These are phyloP conservation scores for Pseudogymnoascus sp. DNA, from an alignment of 2,329 filamentous ascomycete species.

Conservation along the genomic window DNA sequence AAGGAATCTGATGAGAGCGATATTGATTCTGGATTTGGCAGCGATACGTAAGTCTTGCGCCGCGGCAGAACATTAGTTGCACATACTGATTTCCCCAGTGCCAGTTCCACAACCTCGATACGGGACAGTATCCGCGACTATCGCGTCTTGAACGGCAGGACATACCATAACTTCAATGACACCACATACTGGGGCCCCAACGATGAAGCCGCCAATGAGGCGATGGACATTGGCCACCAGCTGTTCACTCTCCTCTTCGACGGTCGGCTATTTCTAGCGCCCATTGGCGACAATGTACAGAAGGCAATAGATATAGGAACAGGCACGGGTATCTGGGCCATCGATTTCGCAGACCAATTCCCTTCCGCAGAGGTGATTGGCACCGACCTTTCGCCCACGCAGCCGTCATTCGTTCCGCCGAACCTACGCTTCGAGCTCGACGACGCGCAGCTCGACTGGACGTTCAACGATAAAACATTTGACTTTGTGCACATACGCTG, in stretches of 20 bases:
- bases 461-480: conserved; percentile 23
- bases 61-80: not conserved
- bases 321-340: conserved; percentile 5
- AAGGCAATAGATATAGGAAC: conserved; percentile 11
- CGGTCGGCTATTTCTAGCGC: conserved; percentile 9
- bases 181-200: conserved; percentile 10
- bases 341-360: conserved; percentile 14
- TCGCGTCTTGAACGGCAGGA: conserved; percentile 13
- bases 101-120: conserved; percentile 13
- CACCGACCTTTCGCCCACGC: conserved; percentile 23
- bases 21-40: conserved; percentile 12
- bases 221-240: conserved; percentile 13
- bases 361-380: conserved; percentile 21
- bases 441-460: conserved; percentile 28
- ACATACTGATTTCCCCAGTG: not conserved
- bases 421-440: conserved; percentile 28
- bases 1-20: not conserved
- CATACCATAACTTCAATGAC: conserved; percentile 12
- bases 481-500: conserved; percentile 33
- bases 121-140: conserved; percentile 11
- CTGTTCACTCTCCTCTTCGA: conserved; percentile 9
- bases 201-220: conserved; percentile 12
- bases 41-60: conserved; percentile 9
- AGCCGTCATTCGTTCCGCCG: conserved; percentile 23
- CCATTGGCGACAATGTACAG: conserved; percentile 8